Percentiles rank a stretch among this genome's conserved stretches.
These are phyloP conservation scores for Fusarium acutatum DNA, from an alignment of 2,329 filamentous ascomycete genomes.

Conservation along the genomic window DNA sequence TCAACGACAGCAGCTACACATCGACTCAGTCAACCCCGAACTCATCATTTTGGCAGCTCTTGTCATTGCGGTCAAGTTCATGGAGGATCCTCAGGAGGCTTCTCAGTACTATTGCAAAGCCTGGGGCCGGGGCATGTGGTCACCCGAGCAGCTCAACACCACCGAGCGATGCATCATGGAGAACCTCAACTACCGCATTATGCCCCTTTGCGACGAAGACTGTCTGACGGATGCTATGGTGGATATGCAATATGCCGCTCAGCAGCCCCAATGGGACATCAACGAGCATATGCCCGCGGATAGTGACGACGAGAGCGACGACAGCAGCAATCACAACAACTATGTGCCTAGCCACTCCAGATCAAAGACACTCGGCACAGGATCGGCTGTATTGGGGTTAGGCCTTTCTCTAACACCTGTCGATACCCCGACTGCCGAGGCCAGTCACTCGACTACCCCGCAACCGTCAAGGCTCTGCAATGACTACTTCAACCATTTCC, in stretches of 20 bases:
- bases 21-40: conserved; percentile 69
- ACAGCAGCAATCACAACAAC: conserved; percentile 22
- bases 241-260: conserved; percentile 69
- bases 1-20: conserved; percentile 57
- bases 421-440: conserved; percentile 35
- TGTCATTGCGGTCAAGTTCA: conserved; percentile 72
- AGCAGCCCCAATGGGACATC: conserved; percentile 41
- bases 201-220: conserved; percentile 65
- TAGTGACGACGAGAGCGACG: conserved; percentile 42
- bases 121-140: conserved; percentile 67
- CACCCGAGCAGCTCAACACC: conserved; percentile 68
- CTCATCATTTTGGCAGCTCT: conserved; percentile 70
- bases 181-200: conserved; percentile 69
- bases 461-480: conserved; percentile 28
- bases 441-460: conserved; percentile 23
- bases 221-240: conserved; percentile 67
- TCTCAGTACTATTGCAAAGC: conserved; percentile 61
- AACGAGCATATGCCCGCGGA: conserved; percentile 44
- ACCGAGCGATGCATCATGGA: conserved; percentile 72
- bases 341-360: conserved; percentile 47
- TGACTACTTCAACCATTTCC: conserved; percentile 40
- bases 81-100: conserved; percentile 65
- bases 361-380: conserved; percentile 47
- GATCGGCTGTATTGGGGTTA: conserved; percentile 34
- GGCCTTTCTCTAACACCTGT: conserved; percentile 41